phyloP scores from a whole-genome alignment of 164 flowering plant genomes.

The Aristolochia fimbriata region DNA sequence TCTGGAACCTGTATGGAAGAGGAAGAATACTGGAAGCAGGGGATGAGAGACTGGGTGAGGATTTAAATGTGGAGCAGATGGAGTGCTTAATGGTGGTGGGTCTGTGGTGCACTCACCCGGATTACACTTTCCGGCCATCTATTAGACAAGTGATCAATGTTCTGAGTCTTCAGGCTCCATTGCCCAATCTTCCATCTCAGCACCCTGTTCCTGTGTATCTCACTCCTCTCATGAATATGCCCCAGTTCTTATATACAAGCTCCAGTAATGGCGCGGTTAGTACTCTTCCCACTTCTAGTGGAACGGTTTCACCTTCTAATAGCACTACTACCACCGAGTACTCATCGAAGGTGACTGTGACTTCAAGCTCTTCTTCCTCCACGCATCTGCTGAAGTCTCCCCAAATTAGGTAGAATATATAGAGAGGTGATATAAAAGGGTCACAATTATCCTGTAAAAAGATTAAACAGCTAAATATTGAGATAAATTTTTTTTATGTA shows the following conservation, averaged over 20 bases:
- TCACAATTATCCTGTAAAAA: too few relatives aligned
- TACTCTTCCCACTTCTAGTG: too few relatives aligned
- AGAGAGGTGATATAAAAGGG: too few relatives aligned
- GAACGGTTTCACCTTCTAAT: too few relatives aligned
- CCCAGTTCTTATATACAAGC: too few relatives aligned
- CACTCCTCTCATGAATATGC: slow-evolving; percentile 6
- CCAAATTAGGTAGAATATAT: too few relatives aligned
- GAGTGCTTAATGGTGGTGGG: slow-evolving; percentile 27
- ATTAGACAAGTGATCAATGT: slow-evolving; percentile 23
- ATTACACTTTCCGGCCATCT: slow-evolving; percentile 18
- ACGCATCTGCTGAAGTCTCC: too few relatives aligned
- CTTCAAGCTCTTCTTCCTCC: too few relatives aligned
- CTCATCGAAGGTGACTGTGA: too few relatives aligned
- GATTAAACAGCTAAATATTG: not conserved
- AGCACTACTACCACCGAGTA: too few relatives aligned
- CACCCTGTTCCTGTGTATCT: slow-evolving; percentile 21
- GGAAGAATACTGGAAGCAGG: slow-evolving; percentile 23
- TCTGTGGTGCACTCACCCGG: slow-evolving; percentile 32
- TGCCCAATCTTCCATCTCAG: slow-evolving; percentile 24
- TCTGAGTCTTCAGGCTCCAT: slow-evolving; percentile 19
- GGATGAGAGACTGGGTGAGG: slow-evolving; percentile 17
- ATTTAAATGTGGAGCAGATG: slow-evolving; percentile 17
- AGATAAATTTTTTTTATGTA: too few relatives aligned
- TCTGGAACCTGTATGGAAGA: slow-evolving; percentile 34
- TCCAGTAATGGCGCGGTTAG: too few relatives aligned